A percentile compares a stretch with the other conserved stretches of the same genome.
phyloP scores from a whole-genome alignment of 352 stramenopile genomes.

The Pythium biforme region DNA sequence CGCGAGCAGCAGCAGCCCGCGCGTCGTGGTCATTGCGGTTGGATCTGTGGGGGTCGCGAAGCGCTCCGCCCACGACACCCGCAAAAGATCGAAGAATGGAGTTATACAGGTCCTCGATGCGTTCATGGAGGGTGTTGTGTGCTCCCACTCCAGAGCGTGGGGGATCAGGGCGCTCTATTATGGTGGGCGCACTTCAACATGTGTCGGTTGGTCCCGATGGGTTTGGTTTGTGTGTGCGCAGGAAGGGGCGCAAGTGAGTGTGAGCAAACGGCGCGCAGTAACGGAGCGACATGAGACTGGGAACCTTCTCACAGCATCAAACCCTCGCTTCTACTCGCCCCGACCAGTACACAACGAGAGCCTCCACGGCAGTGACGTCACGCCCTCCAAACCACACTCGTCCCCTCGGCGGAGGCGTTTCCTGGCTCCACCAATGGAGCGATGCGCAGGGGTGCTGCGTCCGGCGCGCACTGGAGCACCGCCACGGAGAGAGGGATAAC shows the following conservation, averaged over 20 bases:
- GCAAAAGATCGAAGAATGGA: conserved; percentile 28
- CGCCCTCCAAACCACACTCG: neutral
- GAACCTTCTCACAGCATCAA: no score
- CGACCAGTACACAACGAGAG: no score
- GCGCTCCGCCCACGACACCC: neutral
- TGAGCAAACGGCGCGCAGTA: neutral
- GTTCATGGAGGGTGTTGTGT: neutral
- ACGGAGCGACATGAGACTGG: neutral
- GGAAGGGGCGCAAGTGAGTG: no score
- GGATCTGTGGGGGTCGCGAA: neutral
- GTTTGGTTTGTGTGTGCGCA: no score
- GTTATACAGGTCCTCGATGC: neutral
- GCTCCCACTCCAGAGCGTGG: neutral
- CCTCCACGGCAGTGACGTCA: neutral
- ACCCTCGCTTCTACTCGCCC: no score
- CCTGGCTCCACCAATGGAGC: no score
- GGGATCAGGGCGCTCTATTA: conserved; percentile 10
- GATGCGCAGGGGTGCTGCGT: no score
- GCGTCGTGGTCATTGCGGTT: neutral
- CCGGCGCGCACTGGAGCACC: no score
- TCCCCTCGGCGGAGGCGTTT: neutral
- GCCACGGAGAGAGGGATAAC: no score
- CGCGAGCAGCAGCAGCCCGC: neutral
- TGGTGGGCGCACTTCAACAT: conserved; percentile 17
- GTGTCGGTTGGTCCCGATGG: no score